phyloP scores from a whole-genome alignment of 2,329 filamentous ascomycete species.

The Diaporthe amygdali region DNA sequence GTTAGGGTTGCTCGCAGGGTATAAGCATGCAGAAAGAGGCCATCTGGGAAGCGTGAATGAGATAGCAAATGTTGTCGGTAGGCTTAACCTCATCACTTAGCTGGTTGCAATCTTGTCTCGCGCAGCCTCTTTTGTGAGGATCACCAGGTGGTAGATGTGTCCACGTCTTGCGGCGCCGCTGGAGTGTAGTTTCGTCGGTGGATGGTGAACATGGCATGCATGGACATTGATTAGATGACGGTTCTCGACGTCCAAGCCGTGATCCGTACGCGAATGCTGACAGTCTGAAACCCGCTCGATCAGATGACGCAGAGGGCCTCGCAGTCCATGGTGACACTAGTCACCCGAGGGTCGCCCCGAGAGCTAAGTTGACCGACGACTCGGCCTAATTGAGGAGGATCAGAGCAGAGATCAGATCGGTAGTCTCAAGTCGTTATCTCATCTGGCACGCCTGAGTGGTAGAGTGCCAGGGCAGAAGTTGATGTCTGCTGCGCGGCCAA shows the following conservation, averaged over 20 bases:
- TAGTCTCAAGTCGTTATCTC: neutral
- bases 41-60: neutral
- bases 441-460: neutral
- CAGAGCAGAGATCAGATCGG: neutral
- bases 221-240: neutral
- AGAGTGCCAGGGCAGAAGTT: neutral
- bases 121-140: neutral
- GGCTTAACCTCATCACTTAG: neutral
- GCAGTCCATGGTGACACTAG: neutral
- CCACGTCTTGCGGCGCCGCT: neutral
- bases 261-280: neutral
- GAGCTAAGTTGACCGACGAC: neutral
- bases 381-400: neutral
- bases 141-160: neutral
- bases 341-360: neutral
- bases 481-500: neutral
- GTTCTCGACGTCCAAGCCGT: neutral
- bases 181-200: neutral
- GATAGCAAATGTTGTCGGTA: neutral
- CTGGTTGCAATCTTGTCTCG: neutral
- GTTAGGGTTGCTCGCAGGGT: neutral
- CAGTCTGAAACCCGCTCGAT: constrained; percentile 5
- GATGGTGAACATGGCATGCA: neutral
- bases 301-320: neutral
- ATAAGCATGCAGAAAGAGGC: neutral